phyloP scores from a whole-genome alignment of 2,329 filamentous ascomycete species.

The Diaporthe ilicicola region DNA sequence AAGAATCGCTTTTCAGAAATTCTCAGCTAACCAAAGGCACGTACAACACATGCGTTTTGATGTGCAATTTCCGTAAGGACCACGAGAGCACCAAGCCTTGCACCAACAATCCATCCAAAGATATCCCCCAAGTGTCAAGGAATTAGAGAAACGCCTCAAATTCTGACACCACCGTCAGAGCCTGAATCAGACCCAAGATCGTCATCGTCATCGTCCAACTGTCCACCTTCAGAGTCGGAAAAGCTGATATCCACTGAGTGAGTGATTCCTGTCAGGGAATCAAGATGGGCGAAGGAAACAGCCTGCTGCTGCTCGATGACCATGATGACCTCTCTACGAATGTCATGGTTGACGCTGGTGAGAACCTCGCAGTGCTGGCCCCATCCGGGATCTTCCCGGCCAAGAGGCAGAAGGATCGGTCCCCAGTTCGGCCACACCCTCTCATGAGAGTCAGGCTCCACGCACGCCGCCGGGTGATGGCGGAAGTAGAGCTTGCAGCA shows the following conservation, averaged over 20 bases:
- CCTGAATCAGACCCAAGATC: not conserved
- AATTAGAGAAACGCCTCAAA: not conserved
- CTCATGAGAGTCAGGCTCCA: constrained; percentile 47
- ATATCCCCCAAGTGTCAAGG: not conserved
- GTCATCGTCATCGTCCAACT: not conserved
- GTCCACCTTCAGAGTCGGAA: not conserved
- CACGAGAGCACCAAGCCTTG: not conserved
- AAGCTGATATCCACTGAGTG: not conserved
- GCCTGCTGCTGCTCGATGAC: not conserved
- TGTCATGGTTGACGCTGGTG: not conserved
- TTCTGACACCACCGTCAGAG: not conserved
- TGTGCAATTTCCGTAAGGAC: not conserved
- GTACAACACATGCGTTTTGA: not conserved
- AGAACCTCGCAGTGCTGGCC: not conserved
- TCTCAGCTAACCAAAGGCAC: not conserved
- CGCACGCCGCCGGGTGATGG: constrained; percentile 46
- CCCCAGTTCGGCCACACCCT: constrained; percentile 54
- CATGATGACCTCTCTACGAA: constrained; percentile 2
- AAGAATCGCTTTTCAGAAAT: not conserved
- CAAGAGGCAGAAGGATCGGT: constrained; percentile 23
- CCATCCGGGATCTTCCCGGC: not conserved
- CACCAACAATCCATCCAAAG: not conserved
- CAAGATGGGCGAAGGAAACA: not conserved
- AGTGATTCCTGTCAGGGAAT: constrained; percentile 10
- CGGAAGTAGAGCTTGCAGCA: constrained; percentile 56